These are phyloP conservation scores for Mrakia gelida DNA, from an alignment of 768 basidiomycete genomes.

Conservation along the genomic window DNA sequence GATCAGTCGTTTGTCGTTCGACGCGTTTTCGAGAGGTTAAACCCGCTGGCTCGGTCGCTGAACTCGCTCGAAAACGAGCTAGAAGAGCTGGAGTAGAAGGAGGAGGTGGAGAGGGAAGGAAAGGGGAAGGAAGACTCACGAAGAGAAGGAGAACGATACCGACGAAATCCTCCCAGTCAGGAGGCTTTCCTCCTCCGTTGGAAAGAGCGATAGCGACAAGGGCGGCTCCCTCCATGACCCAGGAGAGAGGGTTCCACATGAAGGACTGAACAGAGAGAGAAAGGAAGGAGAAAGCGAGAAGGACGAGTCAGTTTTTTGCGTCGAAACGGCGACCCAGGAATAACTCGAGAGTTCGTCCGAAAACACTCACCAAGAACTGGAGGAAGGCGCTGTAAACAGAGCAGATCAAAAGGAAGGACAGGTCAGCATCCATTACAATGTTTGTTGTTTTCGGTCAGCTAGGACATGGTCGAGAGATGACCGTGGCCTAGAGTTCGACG, in stretches of 20 bases:
- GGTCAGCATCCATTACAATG: conserved; percentile 25
- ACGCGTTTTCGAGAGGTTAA: too few species aligned
- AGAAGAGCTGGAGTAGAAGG: neutral
- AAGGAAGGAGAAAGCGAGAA: neutral
- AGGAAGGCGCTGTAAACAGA: conserved; percentile 64
- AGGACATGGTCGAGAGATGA: neutral
- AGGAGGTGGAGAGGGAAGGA: neutral
- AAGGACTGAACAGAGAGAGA: conserved; percentile 73
- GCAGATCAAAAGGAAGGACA: neutral
- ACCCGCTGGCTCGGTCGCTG: neutral
- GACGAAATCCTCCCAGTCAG: conserved; percentile 96
- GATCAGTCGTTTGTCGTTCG: too few species aligned
- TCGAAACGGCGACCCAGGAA: neutral
- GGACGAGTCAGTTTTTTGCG: conserved; percentile 10
- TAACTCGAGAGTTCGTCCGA: too few species aligned
- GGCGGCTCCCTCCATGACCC: conserved; percentile 96
- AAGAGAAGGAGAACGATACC: conserved; percentile 86
- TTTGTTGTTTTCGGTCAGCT: neutral
- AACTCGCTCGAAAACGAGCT: neutral
- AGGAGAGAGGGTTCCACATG: conserved; percentile 99
- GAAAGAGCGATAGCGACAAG: conserved; percentile 80
- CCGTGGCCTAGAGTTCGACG: neutral
- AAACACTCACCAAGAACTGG: conserved; percentile 47
- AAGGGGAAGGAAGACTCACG: conserved; percentile 29
- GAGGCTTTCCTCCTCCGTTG: conserved; percentile 77